Evolutionary conservation across 2,329 filamentous ascomycete species (phyloP).

Genomic region (Alternaria sp.): DNA sequence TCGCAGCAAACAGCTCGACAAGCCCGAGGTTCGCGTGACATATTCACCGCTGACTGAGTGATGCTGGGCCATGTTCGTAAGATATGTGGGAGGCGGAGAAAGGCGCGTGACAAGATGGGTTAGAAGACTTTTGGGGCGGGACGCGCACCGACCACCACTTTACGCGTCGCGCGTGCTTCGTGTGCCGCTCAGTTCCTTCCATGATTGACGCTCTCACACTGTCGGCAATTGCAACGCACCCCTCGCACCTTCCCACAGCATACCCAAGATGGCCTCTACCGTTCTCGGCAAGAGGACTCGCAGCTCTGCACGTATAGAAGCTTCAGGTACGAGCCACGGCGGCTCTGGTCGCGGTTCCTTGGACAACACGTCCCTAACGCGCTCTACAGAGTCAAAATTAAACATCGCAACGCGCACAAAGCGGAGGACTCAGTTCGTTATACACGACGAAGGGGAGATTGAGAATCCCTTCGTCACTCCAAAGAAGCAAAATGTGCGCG

Average conservation of each 20-base stretch:
- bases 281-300: conserved; percentile 52
- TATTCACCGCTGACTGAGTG: neutral
- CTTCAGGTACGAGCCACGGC: conserved; percentile 35
- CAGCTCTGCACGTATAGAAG: conserved; percentile 36
- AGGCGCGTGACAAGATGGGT: neutral
- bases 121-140: neutral
- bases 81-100: neutral
- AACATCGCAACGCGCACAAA: conserved; percentile 51
- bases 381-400: conserved; percentile 32
- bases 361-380: conserved; percentile 36
- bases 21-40: conserved; percentile 1
- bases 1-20: conserved; percentile 17
- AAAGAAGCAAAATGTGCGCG: conserved; percentile 42
- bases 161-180: conserved; percentile 18
- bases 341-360: conserved; percentile 14
- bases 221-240: conserved; percentile 29
- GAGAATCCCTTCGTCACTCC: conserved; percentile 64
- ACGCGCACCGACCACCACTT: conserved; percentile 5
- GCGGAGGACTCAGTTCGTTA: conserved; percentile 55
- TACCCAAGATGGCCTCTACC: conserved; percentile 41
- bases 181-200: conserved; percentile 24
- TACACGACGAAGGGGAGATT: conserved; percentile 71
- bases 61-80: neutral
- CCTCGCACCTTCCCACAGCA: conserved; percentile 30
- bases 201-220: conserved; percentile 21